Evolutionary conservation across 1,284 basidiomycete species (phyloP), one percentile per base, ranked within the genome.

Genomic region (Ceraceosorus guamensis): DNA sequence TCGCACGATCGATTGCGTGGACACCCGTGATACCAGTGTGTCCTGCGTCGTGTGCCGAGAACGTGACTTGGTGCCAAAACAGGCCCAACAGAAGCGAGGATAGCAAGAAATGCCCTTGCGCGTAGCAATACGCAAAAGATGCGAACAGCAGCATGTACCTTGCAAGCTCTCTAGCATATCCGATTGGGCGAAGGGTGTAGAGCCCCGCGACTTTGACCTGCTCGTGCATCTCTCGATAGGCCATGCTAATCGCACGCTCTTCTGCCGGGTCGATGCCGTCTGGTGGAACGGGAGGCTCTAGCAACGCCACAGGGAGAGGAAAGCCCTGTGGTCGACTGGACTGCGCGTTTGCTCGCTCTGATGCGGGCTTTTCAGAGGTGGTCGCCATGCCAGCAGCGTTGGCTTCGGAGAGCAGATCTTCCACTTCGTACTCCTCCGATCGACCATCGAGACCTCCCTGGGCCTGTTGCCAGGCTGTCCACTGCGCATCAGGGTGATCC

Each of bases 31-130:
- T 86, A 50, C 90, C 89, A 74, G 87, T 85, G 79, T 99, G 93
- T 3, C 92, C 95, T 8, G 95, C 84, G 78, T 99, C 95, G 77
- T 98, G 95, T 18, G 84, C 91, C 49, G 84, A 82, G 77, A 99
- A 95, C 0, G 89, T 86, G 59, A 97, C 81, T 77, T 98, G 95
- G 75, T 98, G 93, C 89, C 90, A 97, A 70, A 89, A 82, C 41
- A 91, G 79, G 13, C 93, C 95, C 6, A 97, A 84, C 66, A 83
- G 87, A 45, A 88, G 67, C 3, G 92, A 89, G 55, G 81, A 78
- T 82, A 81, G 83, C 84, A 91, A 75, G 64, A 79, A 79, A 4
- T 77, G 61, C 48, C 48, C 44, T n/a, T 11, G 14, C 33, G 39
- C 24, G 31, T 34, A 31, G 37, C 37, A 41, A n/a, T n/a, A 8